phyloP scores from a whole-genome alignment of 306 rosid genomes.

The Citrullus mucosospermus region DNA sequence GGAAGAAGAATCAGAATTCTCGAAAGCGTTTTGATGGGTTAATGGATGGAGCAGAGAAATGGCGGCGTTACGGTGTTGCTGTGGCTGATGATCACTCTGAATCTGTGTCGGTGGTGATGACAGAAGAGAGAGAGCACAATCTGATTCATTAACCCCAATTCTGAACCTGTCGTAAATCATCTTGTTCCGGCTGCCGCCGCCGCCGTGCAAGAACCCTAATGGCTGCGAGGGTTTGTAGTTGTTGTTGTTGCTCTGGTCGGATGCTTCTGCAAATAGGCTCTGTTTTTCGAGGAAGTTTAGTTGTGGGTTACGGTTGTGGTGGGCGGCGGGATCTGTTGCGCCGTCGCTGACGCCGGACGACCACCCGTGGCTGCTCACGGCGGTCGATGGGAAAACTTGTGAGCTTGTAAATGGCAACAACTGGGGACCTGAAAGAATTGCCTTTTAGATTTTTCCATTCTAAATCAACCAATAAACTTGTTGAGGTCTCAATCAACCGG shows the following conservation, averaged over 20 bases:
- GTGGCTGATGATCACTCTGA: not conserved
- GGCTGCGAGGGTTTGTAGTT: not conserved
- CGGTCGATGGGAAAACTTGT: not conserved
- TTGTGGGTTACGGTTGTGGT: not conserved
- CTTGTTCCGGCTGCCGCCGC: not conserved
- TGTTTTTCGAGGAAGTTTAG: constrained; percentile 6
- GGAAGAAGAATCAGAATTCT: not conserved
- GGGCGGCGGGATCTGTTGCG: not conserved
- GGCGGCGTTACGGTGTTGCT: not conserved
- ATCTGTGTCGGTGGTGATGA: not conserved
- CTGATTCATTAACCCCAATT: not conserved
- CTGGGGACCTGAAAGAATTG: not conserved
- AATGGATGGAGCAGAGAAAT: not conserved
- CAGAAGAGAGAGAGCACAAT: constrained; percentile 12
- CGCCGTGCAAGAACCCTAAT: not conserved
- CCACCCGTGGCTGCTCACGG: not conserved
- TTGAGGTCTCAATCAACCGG: too few species aligned
- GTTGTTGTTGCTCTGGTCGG: not conserved
- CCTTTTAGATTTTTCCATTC: too few species aligned
- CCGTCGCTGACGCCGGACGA: not conserved
- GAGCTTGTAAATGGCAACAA: not conserved
- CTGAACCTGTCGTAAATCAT: not conserved
- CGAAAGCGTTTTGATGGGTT: not conserved
- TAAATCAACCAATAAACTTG: too few species aligned
- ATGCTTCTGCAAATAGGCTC: not conserved